phyloP scores from a whole-genome alignment of 129 eudicot species.

The Artemisia argyi region DNA sequence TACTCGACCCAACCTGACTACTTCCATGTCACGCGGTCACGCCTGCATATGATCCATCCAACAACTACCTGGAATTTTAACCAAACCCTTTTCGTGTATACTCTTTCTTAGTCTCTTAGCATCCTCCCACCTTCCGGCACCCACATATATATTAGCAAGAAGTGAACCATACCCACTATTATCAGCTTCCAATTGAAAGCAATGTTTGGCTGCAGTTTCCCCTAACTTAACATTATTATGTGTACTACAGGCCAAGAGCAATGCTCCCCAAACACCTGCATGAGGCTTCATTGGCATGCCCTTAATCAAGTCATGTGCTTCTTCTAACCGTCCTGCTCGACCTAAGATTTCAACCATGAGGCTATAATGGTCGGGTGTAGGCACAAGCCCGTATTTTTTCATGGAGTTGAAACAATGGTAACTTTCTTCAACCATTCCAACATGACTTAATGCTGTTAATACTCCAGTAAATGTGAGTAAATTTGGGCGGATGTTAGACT shows the following conservation, averaged over 20 bases:
- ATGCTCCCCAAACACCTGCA: slow-evolving; percentile 46
- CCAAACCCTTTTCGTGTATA: slow-evolving; percentile 30
- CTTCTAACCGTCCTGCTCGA: slow-evolving; percentile 41
- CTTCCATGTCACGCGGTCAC: background rate
- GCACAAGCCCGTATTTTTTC: slow-evolving; percentile 32
- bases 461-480: slow-evolving; percentile 43
- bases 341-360: slow-evolving; percentile 51
- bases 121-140: slow-evolving; percentile 53
- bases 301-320: slow-evolving; percentile 44
- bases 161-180: slow-evolving; percentile 35
- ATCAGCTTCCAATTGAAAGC: slow-evolving; percentile 41
- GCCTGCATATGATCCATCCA: slow-evolving; percentile 36
- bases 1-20: background rate
- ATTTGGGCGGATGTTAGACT: slow-evolving; percentile 37
- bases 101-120: slow-evolving; percentile 39
- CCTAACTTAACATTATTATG: slow-evolving; percentile 41
- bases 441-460: slow-evolving; percentile 34
- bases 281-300: slow-evolving; percentile 41
- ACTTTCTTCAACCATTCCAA: slow-evolving; percentile 32
- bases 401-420: slow-evolving; percentile 38
- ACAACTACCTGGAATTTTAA: slow-evolving; percentile 52
- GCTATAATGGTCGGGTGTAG: slow-evolving; percentile 40
- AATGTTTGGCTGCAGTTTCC: slow-evolving; percentile 38
- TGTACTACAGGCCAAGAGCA: slow-evolving; percentile 38
- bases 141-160: slow-evolving; percentile 49